Percentiles rank a stretch among this genome's conserved stretches.
These are phyloP conservation scores for Orbilia ellipsospora DNA, from an alignment of 2,329 filamentous ascomycete genomes.

Conservation along the genomic window DNA sequence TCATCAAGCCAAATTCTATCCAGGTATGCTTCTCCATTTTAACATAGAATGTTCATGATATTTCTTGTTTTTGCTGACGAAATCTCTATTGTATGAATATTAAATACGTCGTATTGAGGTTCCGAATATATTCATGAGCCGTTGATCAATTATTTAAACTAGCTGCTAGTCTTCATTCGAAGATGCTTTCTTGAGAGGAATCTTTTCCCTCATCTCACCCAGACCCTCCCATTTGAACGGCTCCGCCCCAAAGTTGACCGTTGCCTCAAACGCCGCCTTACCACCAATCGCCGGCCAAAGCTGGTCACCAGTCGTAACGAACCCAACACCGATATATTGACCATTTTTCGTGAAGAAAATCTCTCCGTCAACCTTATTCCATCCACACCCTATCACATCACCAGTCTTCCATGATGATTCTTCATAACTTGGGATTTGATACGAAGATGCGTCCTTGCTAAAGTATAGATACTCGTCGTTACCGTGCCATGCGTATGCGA, in stretches of 20 bases:
- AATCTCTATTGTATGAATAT: too few species aligned
- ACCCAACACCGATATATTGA: slow-evolving; percentile 20
- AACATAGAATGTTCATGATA: too few species aligned
- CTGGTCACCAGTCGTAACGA: slow-evolving; percentile 24
- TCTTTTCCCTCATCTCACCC: slow-evolving; percentile 21
- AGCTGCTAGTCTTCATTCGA: not conserved
- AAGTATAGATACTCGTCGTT: slow-evolving; percentile 34
- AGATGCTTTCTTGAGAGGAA: slow-evolving; percentile 1
- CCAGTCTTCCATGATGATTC: slow-evolving; percentile 4
- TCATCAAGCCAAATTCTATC: too few species aligned
- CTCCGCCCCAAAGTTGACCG: slow-evolving; percentile 38
- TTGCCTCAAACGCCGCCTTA: slow-evolving; percentile 28
- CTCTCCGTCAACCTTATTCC: slow-evolving; percentile 15
- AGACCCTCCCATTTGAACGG: slow-evolving; percentile 33
- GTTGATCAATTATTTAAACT: not conserved
- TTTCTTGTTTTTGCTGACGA: too few species aligned
- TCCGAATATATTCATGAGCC: not conserved
- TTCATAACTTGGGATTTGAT: not conserved
- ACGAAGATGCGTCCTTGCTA: slow-evolving; percentile 14
- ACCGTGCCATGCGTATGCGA: slow-evolving; percentile 42
- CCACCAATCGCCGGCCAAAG: slow-evolving; percentile 40
- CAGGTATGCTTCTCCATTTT: too few species aligned
- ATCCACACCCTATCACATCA: slow-evolving; percentile 40
- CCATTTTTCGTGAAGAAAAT: slow-evolving; percentile 49
- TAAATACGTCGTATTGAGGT: not conserved